Base-by-base conservation (phyloP, 805 yeast genomes). In the Hanseniaspora occidentalis region DNA sequence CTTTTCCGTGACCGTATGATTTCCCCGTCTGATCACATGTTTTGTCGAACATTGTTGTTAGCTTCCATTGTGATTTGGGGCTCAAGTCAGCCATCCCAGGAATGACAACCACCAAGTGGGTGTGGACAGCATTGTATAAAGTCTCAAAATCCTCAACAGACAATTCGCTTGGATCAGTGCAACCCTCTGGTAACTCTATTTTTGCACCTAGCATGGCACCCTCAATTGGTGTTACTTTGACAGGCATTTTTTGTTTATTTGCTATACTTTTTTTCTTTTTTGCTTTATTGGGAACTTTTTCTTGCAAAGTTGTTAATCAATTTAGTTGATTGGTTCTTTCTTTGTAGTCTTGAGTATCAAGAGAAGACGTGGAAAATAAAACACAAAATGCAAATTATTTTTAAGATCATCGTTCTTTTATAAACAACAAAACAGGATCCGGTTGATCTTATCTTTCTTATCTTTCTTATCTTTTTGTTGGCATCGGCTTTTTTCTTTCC, bases 1-100 rank as follows among this genome's bases (percentile, higher is more conserved):
- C 80, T 56, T 83, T 80, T 43, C 89, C 88, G 52, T 85, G 95
- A 24, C 95, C 95, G 51, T 85, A 85, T 19, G 72, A 71, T 33
- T 81, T 78, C 9, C 62, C 61, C n/a, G 52, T 52, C 21, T 48
- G 48, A 35, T 62, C 65, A 42, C 77, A 68, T 3, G 84, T 65
- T 14, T 21, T n/a, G 52, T 85, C 95, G 53, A 84, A 80, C 50
- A 82, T 71, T 44, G 79, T 71, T 23, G 95, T 85, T 39, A 85
- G 67, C 20, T 68, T 60, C 61, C 79, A 83, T 60, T 85, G 95
- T 1, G 88, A 77, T 42, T 71, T 66, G 24, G 95, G 94, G 3
- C 76, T 47, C 31, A 85, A 67, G 6, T 73, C 62, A n/a, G 67
- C 73, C 60, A 81, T 89, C 33, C 69, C 68, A 34, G 89, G 89